Percentiles rank a stretch among this genome's conserved stretches.
Evolutionary conservation across 352 stramenopile genomes (phyloP).

Genomic region (Blastocystis sp.): DNA sequence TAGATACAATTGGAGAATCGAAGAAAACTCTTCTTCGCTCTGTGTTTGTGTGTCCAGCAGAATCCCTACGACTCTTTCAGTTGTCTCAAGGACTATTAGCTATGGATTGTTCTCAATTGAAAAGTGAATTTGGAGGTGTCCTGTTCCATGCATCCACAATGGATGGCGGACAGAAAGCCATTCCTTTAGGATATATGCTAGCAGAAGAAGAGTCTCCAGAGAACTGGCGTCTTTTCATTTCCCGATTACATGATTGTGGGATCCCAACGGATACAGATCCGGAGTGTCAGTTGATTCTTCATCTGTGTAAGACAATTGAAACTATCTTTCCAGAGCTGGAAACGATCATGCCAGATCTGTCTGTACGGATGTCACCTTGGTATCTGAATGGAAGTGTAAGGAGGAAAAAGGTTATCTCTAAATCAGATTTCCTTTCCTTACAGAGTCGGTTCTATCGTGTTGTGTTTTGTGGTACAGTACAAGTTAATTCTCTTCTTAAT

Average conservation of each 20-base stretch:
- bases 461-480: neutral
- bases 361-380: neutral
- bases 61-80: neutral
- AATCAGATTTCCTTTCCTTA: neutral
- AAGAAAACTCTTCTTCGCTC: slow-evolving; percentile 8
- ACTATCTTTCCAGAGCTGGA: neutral
- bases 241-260: neutral
- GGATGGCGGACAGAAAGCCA: neutral
- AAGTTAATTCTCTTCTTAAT: neutral
- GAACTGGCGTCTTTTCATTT: slow-evolving; percentile 32
- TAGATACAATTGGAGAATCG: neutral
- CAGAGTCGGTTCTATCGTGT: neutral
- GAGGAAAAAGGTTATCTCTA: neutral
- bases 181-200: slow-evolving; percentile 40
- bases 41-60: neutral
- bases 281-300: neutral
- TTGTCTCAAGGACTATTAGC: neutral
- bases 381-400: neutral
- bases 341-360: neutral
- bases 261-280: neutral
- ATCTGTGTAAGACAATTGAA: neutral
- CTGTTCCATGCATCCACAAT: slow-evolving; percentile 34
- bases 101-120: slow-evolving; percentile 22
- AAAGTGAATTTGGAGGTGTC: slow-evolving; percentile 10
- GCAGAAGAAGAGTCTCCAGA: neutral